A percentile compares a stretch with the other conserved stretches of the same genome.
Conservation (phyloP, 352 stramenopile genomes). For the Aphanomyces astaci region DNA sequence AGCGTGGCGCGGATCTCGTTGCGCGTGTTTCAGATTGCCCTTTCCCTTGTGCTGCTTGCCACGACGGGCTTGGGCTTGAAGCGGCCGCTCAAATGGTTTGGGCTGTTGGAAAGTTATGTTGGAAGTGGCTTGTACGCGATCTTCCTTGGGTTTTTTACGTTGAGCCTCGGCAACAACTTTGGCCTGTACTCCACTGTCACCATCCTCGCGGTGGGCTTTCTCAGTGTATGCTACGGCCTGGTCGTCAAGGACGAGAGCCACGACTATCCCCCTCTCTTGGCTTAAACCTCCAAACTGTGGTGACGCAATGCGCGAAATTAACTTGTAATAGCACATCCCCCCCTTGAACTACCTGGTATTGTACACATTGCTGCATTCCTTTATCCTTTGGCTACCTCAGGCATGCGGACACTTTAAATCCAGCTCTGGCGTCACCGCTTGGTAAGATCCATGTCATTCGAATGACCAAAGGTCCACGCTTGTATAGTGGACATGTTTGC, state of each 20-base stretch:
- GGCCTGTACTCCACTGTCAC: not conserved
- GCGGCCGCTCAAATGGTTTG: constrained; percentile 10
- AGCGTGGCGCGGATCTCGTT: not conserved
- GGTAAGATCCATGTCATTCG: too few species aligned
- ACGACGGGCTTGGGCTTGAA: not conserved
- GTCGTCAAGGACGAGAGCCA: not conserved
- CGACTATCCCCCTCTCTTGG: constrained; percentile 1
- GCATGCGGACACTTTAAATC: too few species aligned
- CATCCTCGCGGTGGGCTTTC: not conserved
- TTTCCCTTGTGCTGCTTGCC: not conserved
- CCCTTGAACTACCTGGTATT: too few species aligned
- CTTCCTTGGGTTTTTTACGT: constrained; percentile 13
- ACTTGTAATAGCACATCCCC: not conserved
- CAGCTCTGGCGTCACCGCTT: too few species aligned
- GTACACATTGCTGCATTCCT: too few species aligned
- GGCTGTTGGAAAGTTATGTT: constrained; percentile 6
- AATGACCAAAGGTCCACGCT: too few species aligned
- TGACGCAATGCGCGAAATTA: not conserved
- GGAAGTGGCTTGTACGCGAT: constrained; percentile 13
- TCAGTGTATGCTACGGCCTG: constrained; percentile 9
- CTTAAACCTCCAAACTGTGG: not conserved
- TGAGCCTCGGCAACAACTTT: constrained; percentile 15
- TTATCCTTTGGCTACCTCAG: too few species aligned
- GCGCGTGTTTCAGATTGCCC: not conserved
- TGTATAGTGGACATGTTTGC: too few species aligned